Conservation (phyloP, 352 stramenopile genomes). For the Globisporangium lucens region DNA sequence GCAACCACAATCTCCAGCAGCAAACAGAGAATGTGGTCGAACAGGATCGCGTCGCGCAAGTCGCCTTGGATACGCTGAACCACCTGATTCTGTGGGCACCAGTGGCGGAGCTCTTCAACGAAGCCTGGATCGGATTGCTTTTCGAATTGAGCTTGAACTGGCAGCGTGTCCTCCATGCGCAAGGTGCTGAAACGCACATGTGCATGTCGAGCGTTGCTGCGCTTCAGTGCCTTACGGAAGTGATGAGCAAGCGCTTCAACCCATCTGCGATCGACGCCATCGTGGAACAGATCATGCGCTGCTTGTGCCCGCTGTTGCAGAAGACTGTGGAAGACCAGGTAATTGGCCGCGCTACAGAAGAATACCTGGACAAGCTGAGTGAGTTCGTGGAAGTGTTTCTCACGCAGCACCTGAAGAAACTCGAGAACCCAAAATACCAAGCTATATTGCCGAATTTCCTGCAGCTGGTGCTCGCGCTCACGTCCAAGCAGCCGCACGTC, state of each 20-base stretch:
- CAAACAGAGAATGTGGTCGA: slow-evolving; percentile 15
- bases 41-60: slow-evolving; percentile 47
- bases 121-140: slow-evolving; percentile 56
- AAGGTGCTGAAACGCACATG: slow-evolving; percentile 25
- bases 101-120: slow-evolving; percentile 48
- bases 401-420: slow-evolving; percentile 67
- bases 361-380: slow-evolving; percentile 75
- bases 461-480: slow-evolving; percentile 58
- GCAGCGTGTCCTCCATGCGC: slow-evolving; percentile 21
- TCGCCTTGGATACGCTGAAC: slow-evolving; percentile 54
- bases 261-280: slow-evolving; percentile 38
- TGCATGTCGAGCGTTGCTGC: slow-evolving; percentile 48
- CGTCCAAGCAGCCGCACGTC: slow-evolving; percentile 66
- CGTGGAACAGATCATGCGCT: slow-evolving; percentile 52
- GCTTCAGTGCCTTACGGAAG: slow-evolving; percentile 54
- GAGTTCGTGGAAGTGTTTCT: slow-evolving; percentile 74
- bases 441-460: slow-evolving; percentile 51
- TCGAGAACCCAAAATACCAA: slow-evolving; percentile 55
- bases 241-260: slow-evolving; percentile 66
- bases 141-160: slow-evolving; percentile 55
- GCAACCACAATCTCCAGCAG: slow-evolving; percentile 42
- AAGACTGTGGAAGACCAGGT: slow-evolving; percentile 55
- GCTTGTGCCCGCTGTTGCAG: slow-evolving; percentile 57
- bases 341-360: slow-evolving; percentile 41
- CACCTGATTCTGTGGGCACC: slow-evolving; percentile 51